Conservation (phyloP, 805 yeast species). For the Blastobotrys americana region DNA sequence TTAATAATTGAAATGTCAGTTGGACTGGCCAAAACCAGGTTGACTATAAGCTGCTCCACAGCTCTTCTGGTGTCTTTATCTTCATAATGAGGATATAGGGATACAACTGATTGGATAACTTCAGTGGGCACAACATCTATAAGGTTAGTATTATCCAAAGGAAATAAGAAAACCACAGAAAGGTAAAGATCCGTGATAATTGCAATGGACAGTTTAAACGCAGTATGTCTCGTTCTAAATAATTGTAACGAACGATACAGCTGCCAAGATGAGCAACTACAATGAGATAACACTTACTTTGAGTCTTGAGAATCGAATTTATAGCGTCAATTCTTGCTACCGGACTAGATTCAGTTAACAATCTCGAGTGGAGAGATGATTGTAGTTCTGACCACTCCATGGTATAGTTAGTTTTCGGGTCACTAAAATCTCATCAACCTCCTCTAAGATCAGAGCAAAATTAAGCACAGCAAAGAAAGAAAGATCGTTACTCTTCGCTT, state of each 20-base stretch:
- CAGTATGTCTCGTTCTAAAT: no score
- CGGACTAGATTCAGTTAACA: background rate
- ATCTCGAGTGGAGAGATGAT: background rate
- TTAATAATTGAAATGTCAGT: slow-evolving; percentile 33
- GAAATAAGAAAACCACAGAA: no score
- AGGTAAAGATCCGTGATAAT: no score
- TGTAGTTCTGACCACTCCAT: background rate
- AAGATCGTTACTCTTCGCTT: no score
- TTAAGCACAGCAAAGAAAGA: no score
- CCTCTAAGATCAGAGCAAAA: no score
- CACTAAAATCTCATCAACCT: background rate
- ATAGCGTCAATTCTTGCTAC: background rate
- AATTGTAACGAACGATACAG: no score
- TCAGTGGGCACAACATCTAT: background rate
- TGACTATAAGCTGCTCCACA: slow-evolving; percentile 36
- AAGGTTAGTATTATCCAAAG: background rate
- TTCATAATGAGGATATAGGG: slow-evolving; percentile 44
- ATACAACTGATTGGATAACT: slow-evolving; percentile 31
- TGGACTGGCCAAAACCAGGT: slow-evolving; percentile 31
- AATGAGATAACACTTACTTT: no score
- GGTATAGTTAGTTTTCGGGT: background rate
- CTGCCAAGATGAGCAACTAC: no score
- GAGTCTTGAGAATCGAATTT: background rate
- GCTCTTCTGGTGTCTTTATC: slow-evolving; percentile 43
- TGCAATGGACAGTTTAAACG: no score